phyloP scores from a whole-genome alignment of 129 eudicot species.

The Chrysanthemum makinoi region DNA sequence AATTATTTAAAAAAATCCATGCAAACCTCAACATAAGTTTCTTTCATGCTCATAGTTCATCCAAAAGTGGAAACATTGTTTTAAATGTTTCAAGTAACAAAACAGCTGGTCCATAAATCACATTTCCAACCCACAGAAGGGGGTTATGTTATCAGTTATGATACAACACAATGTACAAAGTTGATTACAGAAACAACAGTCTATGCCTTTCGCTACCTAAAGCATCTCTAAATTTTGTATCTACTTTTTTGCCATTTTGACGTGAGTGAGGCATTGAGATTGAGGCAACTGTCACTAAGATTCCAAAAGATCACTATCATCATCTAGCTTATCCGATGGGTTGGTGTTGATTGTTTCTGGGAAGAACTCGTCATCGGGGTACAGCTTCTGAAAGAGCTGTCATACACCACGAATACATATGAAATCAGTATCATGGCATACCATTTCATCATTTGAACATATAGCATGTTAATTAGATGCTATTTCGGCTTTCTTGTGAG shows the following conservation, averaged over 20 bases:
- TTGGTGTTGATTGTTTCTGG: conserved; percentile 45
- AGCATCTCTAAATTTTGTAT: conserved; percentile 5
- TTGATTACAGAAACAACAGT: background rate
- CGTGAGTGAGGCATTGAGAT: background rate
- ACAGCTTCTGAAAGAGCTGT: conserved; percentile 65
- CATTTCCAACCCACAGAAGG: conserved; percentile 1
- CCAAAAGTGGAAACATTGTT: background rate
- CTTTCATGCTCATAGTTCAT: background rate
- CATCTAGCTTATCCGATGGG: conserved; percentile 42
- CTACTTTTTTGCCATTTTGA: background rate
- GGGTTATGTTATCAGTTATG: conserved; percentile 1
- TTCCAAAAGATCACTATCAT: conserved; percentile 38
- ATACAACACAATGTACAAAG: conserved; percentile 20
- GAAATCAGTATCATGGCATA: no score
- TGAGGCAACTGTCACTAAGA: conserved; percentile 6
- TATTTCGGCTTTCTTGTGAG: background rate
- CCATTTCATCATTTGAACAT: background rate
- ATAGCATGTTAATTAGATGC: conserved; percentile 12
- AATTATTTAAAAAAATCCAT: no score
- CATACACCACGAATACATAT: background rate
- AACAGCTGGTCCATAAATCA: conserved; percentile 2
- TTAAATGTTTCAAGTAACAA: background rate
- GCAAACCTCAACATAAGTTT: no score
- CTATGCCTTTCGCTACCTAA: conserved; percentile 9
- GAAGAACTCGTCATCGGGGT: conserved; percentile 69